Conservation (phyloP, 2,329 filamentous ascomycete genomes). For the Fusarium transvaalense region DNA sequence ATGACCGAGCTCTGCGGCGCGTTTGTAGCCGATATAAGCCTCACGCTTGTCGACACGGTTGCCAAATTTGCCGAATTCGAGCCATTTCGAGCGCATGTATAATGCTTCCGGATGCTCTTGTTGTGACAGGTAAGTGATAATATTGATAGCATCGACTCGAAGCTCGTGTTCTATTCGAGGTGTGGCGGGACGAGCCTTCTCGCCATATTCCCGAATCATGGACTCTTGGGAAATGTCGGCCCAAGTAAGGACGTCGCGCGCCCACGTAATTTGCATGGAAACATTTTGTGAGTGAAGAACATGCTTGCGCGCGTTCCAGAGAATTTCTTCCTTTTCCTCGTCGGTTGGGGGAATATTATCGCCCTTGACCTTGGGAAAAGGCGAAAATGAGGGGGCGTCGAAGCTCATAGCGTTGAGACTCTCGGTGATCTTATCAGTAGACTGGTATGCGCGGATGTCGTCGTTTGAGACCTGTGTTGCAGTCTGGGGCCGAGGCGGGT, state of each 20-base stretch:
- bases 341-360: conserved; percentile 94
- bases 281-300: conserved; percentile 95
- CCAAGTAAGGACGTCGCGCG: conserved; percentile 89
- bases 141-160: conserved; percentile 88
- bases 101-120: conserved; percentile 94
- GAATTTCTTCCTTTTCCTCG: conserved; percentile 90
- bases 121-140: conserved; percentile 88
- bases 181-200: conserved; percentile 75
- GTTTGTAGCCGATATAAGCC: conserved; percentile 87
- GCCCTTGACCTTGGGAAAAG: conserved; percentile 87
- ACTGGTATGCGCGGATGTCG: conserved; percentile 56
- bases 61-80: conserved; percentile 97
- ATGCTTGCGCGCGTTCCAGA: conserved; percentile 85
- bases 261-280: conserved; percentile 96
- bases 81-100: conserved; percentile 96
- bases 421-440: conserved; percentile 53
- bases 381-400: conserved; percentile 83
- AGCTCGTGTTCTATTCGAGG: conserved; percentile 91
- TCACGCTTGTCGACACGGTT: conserved; percentile 93
- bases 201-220: conserved; percentile 71
- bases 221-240: conserved; percentile 87
- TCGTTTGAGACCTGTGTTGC: conserved; percentile 52
- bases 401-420: conserved; percentile 60
- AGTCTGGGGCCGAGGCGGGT: conserved; percentile 50
- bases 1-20: conserved; percentile 88